Conservation (phyloP, 1,284 basidiomycete genomes). For the Pterula multifida region DNA sequence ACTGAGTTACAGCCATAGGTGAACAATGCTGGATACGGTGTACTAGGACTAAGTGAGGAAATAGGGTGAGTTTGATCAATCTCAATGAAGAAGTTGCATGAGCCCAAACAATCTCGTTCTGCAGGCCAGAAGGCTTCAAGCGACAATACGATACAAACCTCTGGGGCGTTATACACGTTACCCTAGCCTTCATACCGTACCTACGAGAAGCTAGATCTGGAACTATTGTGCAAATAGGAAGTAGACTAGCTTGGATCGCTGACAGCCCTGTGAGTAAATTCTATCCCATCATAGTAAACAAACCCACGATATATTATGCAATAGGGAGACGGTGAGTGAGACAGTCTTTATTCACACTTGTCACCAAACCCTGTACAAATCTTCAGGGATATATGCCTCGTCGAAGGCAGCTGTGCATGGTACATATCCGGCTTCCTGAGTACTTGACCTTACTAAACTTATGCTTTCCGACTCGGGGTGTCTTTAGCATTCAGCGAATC, state of each 20-base stretch:
- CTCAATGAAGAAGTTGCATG: too few species aligned
- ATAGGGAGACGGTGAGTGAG: too few species aligned
- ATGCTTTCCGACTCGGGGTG: not conserved
- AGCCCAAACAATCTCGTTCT: too few species aligned
- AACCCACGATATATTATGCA: too few species aligned
- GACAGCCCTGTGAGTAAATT: not conserved
- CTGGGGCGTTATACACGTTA: slow-evolving; percentile 20
- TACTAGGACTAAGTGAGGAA: slow-evolving; percentile 19
- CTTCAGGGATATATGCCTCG: not conserved
- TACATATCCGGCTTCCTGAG: not conserved
- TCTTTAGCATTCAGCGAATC: not conserved
- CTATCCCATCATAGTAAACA: too few species aligned
- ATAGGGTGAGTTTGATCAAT: slow-evolving; percentile 17
- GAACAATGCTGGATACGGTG: slow-evolving; percentile 22
- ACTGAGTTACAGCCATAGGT: too few species aligned
- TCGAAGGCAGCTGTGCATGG: not conserved
- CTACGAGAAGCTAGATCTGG: not conserved
- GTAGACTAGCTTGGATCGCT: not conserved
- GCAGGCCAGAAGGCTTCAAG: slow-evolving; percentile 13
- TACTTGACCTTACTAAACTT: not conserved
- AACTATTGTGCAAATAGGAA: not conserved
- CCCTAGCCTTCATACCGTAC: slow-evolving; percentile 8
- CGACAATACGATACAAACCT: slow-evolving; percentile 20
- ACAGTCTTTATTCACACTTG: too few species aligned
- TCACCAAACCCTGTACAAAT: too few species aligned